Percentiles rank a stretch among this genome's conserved stretches.
phyloP scores from a whole-genome alignment of 495 filamentous ascomycete genomes.

The Chlorociboria aeruginascens region DNA sequence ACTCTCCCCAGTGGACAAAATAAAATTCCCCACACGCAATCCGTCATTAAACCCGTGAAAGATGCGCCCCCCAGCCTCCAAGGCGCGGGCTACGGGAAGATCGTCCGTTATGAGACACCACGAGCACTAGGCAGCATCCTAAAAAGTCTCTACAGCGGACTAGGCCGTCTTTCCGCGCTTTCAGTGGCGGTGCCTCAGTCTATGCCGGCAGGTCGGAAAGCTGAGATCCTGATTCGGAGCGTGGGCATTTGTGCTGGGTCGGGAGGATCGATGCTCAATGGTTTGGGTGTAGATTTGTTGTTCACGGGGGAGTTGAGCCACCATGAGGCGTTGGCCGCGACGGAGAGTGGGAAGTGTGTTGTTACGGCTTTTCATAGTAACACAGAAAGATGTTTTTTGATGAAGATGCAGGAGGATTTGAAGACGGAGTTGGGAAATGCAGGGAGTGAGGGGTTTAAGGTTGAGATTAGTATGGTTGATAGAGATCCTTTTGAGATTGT shows the following conservation, averaged over 20 bases:
- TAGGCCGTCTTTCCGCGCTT: constrained; percentile 51
- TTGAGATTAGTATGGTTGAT: constrained; percentile 51
- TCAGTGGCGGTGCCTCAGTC: constrained; percentile 58
- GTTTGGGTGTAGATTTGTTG: constrained; percentile 57
- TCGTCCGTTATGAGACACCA: constrained; percentile 48
- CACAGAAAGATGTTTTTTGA: constrained; percentile 72
- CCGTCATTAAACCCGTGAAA: constrained; percentile 9
- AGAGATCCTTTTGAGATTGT: constrained; percentile 50
- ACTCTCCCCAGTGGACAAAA: neutral
- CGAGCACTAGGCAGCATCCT: constrained; percentile 12
- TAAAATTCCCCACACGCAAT: constrained; percentile 1
- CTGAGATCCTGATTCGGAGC: constrained; percentile 43
- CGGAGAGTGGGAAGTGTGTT: constrained; percentile 77
- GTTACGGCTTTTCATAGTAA: constrained; percentile 86
- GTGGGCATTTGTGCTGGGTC: constrained; percentile 74
- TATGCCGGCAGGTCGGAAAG: constrained; percentile 25
- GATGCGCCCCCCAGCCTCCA: constrained; percentile 35
- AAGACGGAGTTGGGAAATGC: constrained; percentile 52
- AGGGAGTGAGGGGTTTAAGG: constrained; percentile 27
- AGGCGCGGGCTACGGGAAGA: constrained; percentile 62
- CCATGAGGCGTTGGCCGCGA: constrained; percentile 76
- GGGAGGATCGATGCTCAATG: constrained; percentile 60
- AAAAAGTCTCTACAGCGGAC: constrained; percentile 36
- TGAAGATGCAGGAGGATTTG: constrained; percentile 41
- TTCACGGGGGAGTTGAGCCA: constrained; percentile 92